Base-by-base conservation (phyloP, 371 early-diverging fungal species). In the Actinomortierella ambigua region DNA sequence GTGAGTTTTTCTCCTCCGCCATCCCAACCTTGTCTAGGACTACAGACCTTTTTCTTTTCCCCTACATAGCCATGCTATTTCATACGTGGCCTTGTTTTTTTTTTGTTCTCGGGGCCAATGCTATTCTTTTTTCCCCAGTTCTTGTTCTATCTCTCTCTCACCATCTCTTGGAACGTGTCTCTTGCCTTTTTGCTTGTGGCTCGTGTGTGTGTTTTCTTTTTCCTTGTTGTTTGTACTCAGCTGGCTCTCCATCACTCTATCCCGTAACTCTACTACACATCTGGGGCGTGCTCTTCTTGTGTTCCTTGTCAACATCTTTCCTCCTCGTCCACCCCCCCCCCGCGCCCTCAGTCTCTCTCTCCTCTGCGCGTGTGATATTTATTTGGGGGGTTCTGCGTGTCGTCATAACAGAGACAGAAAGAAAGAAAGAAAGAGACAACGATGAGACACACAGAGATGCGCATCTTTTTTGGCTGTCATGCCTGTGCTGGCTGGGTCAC, bases 1-100 rank as follows among this genome's bases (percentile, higher is more conserved):
- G 88, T 82, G 80, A 73, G 59, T 50, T 23, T 49, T 0, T 13
- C 44, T 39, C 50, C 41, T 46, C 6, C 18, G 57, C 14, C 39
- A 20, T 64, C 27, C 46, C 15, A 7, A 43, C 20, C 11, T 29
- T 53, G 5, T n/a, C n/a, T n/a, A n/a, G n/a, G n/a, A n/a, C n/a
- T n/a, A n/a, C 20, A 41, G 57, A 50, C 41, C 40, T 65, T 54
- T 26, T 13, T 39, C 28, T 29, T 53, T 23, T 51, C 50, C 53
- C n/a, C 13, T 13, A 56, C 24, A 17, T 15, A 34, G 15, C 23
- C 39, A 53, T 17, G 11, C 20, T 34, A 34, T 34, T 34, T 4
- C 7, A 34, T 4, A 34, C 44, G 22, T 1, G 15, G n/a, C 18
- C 29, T 7, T 23, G 27, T 24, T 20, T 58, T 41, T 26, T 34